Percentiles rank a stretch among this genome's conserved stretches.
phyloP scores from a whole-genome alignment of 805 yeast species.

The Tetrapisispora nanseiensis region DNA sequence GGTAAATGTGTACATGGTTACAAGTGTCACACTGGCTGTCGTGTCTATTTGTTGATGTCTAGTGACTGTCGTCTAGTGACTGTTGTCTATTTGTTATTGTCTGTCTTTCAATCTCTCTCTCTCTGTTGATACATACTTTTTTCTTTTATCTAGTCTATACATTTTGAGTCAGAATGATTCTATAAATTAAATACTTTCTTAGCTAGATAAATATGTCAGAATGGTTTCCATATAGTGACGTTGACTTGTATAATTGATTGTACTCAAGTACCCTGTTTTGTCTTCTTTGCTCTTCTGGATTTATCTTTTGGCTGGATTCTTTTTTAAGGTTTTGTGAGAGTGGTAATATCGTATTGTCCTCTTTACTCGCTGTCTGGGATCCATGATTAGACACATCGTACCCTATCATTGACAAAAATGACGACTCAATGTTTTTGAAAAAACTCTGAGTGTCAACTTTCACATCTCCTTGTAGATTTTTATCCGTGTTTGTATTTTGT shows the following conservation, averaged over 20 bases:
- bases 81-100: no score
- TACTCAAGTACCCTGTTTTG: no score
- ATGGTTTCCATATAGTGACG: constrained; percentile 1
- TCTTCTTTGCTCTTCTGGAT: no score
- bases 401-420: background rate
- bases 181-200: no score
- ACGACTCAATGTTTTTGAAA: constrained; percentile 1
- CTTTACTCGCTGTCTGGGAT: background rate
- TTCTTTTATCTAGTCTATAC: no score
- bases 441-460: background rate
- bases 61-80: no score
- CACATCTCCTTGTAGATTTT: background rate
- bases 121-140: no score
- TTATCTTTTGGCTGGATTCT: no score
- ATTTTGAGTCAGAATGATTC: no score
- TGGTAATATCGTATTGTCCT: background rate
- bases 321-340: background rate
- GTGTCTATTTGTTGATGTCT: no score
- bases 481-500: background rate
- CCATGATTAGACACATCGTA: background rate
- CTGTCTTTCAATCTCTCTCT: no score
- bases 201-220: background rate
- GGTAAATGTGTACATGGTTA: no score
- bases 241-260: background rate
- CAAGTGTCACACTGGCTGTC: background rate